phyloP scores from a whole-genome alignment of 2,329 filamentous ascomycete genomes.

The Pyrenochaeta sp. region DNA sequence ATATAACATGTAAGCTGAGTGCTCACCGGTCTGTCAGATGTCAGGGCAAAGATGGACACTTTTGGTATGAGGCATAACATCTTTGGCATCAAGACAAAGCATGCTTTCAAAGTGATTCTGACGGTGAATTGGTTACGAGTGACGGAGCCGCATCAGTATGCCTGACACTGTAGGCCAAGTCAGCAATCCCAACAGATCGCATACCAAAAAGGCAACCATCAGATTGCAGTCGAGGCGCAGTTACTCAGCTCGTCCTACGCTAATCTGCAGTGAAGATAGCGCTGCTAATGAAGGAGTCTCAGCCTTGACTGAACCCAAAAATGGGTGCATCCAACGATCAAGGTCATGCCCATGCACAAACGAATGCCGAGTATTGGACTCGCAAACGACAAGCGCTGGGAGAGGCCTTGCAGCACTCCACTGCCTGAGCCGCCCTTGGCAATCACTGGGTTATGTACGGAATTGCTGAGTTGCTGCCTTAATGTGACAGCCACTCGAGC shows the following conservation, averaged over 20 bases:
- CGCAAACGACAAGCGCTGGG: constrained; percentile 8
- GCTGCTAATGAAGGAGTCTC: neutral
- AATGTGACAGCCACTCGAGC: constrained; percentile 4
- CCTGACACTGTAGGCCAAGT: neutral
- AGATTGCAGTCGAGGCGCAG: neutral
- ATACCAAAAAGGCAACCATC: neutral
- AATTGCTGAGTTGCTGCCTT: constrained; percentile 1
- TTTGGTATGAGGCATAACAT: neutral
- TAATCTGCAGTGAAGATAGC: neutral
- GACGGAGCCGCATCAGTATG: neutral
- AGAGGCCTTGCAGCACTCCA: constrained; percentile 9
- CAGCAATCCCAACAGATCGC: neutral
- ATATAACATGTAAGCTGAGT: constrained; percentile 1
- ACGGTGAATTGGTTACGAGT: neutral
- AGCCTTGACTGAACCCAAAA: neutral
- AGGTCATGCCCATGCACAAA: neutral
- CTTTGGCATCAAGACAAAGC: neutral
- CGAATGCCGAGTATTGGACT: constrained; percentile 6
- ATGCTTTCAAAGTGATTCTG: neutral
- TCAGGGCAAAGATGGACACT: neutral
- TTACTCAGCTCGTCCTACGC: neutral
- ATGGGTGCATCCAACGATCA: constrained; percentile 5
- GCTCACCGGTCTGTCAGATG: neutral
- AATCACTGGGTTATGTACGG: constrained; percentile 1
- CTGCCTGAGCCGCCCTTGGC: constrained; percentile 12